These are phyloP conservation scores for Planoprotostelium fungivorum DNA, from an alignment of 78 protist genomes.

Conservation along the genomic window DNA sequence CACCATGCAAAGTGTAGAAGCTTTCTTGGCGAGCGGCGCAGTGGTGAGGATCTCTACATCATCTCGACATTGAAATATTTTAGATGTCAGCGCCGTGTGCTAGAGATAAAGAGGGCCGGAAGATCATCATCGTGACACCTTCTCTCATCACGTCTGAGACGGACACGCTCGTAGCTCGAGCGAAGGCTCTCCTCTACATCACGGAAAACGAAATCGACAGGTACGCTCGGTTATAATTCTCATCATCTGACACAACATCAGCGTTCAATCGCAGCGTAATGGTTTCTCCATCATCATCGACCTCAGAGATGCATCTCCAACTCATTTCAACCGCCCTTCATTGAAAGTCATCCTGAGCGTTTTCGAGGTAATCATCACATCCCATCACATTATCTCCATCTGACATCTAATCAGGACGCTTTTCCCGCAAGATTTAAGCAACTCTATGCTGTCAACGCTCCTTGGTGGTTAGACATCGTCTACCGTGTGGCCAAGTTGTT, in stretches of 20 bases:
- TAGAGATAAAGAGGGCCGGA: neutral
- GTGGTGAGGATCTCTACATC: neutral
- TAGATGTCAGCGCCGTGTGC: neutral
- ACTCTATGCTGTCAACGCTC: neutral
- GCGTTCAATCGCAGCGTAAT: neutral
- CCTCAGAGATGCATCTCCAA: neutral
- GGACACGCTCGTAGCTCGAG: neutral
- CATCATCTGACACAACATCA: too few relatives aligned
- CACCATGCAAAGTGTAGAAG: neutral
- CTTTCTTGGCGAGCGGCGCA: neutral
- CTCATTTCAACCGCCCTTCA: neutral
- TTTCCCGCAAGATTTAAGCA: neutral
- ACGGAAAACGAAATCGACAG: neutral
- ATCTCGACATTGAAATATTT: too few relatives aligned
- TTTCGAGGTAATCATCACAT: neutral
- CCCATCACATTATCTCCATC: neutral
- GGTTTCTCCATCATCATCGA: neutral
- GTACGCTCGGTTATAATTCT: neutral
- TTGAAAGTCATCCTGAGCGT: neutral
- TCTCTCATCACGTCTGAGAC: neutral
- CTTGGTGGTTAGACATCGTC: neutral
- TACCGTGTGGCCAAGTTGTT: neutral
- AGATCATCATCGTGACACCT: neutral
- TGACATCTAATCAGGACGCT: neutral
- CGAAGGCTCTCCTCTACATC: neutral